Evolutionary conservation across 2,329 filamentous ascomycete species (phyloP).

Genomic region (Sarocladium strictum): DNA sequence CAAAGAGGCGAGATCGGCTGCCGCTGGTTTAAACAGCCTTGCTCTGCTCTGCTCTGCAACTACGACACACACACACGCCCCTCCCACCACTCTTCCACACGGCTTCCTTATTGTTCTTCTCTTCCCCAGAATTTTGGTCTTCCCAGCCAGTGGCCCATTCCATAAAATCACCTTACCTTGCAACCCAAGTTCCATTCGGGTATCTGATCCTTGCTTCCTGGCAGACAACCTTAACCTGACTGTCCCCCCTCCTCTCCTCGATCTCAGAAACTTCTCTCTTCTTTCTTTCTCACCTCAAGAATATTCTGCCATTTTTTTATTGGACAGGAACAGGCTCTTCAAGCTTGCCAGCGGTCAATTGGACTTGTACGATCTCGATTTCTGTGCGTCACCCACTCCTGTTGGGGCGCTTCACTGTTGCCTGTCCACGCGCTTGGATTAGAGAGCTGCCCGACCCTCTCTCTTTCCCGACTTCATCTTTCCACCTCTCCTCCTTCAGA

Average conservation of each 20-base stretch:
- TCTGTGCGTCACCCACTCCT: neutral
- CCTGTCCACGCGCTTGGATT: neutral
- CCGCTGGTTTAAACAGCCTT: neutral
- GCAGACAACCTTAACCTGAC: conserved; percentile 3
- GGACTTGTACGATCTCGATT: neutral
- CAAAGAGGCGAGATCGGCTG: neutral
- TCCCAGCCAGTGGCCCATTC: too few relatives aligned
- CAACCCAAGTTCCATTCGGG: neutral
- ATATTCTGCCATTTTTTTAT: neutral
- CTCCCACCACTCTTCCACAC: neutral
- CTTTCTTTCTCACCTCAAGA: neutral
- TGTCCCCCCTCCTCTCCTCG: neutral
- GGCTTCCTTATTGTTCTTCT: neutral
- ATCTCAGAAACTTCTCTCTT: neutral
- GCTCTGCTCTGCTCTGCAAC: neutral
- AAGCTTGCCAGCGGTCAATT: neutral
- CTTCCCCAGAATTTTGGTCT: neutral
- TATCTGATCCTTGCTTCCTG: neutral
- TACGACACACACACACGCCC: neutral
- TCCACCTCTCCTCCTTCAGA: neutral
- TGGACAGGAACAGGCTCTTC: too few relatives aligned
- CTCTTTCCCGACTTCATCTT: neutral
- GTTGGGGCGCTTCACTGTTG: neutral
- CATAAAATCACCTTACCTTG: too few relatives aligned
- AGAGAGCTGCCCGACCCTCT: neutral